Percentiles rank a stretch among this genome's conserved stretches.
Conservation (phyloP, 768 basidiomycete species). For the Rossbeevera mucosa region DNA sequence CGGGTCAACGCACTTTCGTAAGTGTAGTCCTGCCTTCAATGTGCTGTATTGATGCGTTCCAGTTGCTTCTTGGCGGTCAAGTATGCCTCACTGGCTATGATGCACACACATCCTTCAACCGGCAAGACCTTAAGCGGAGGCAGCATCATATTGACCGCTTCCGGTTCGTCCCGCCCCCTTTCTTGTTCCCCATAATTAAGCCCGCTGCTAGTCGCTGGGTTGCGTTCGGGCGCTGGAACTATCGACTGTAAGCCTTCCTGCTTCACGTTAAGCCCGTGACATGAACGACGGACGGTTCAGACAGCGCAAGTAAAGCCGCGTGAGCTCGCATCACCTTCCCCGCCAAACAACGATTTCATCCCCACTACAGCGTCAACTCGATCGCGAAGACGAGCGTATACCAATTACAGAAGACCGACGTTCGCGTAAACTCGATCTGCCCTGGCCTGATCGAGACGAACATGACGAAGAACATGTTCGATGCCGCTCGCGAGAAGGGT, state of each 20-base stretch:
- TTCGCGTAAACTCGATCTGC: slow-evolving; percentile 87
- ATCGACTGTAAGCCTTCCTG: slow-evolving; percentile 60
- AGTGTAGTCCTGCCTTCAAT: slow-evolving; percentile 10
- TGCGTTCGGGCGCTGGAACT: slow-evolving; percentile 78
- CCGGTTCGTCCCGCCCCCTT: slow-evolving; percentile 43
- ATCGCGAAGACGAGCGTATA: slow-evolving; percentile 80
- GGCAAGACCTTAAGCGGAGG: slow-evolving; percentile 71
- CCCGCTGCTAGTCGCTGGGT: slow-evolving; percentile 66
- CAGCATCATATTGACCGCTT: slow-evolving; percentile 86
- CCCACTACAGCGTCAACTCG: slow-evolving; percentile 65
- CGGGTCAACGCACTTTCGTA: slow-evolving; percentile 71
- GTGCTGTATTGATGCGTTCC: slow-evolving; percentile 2
- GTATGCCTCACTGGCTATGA: slow-evolving; percentile 80
- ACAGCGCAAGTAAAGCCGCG: slow-evolving; percentile 94
- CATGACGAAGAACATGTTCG: slow-evolving; percentile 80
- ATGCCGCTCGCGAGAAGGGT: slow-evolving; percentile 70
- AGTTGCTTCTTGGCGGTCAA: slow-evolving; percentile 91
- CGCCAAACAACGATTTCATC: slow-evolving; percentile 4
- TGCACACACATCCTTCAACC: slow-evolving; percentile 53
- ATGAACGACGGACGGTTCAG: slow-evolving; percentile 36
- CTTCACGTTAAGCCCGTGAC: not conserved
- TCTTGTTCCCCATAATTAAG: not conserved
- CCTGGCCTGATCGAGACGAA: slow-evolving; percentile 92
- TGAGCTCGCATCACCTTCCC: slow-evolving; percentile 35
- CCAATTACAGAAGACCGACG: slow-evolving; percentile 74